phyloP scores from a whole-genome alignment of 345 rosid species.

The Lumnitzera racemosa region DNA sequence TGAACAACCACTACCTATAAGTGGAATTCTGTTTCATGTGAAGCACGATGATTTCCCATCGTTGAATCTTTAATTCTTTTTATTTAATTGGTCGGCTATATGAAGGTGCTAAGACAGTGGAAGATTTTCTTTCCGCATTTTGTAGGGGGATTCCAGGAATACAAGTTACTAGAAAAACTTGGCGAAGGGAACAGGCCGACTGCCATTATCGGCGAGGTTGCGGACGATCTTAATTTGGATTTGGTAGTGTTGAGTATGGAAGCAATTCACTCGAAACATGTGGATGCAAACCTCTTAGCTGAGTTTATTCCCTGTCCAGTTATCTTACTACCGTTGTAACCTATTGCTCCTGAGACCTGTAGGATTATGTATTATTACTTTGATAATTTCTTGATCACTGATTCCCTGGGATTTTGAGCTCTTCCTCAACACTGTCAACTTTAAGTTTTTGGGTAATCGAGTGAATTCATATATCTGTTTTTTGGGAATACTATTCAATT shows the following conservation, averaged over 20 bases:
- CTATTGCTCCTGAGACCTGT: background rate
- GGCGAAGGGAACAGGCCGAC: constrained; percentile 88
- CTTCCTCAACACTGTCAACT: no score
- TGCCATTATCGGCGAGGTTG: constrained; percentile 92
- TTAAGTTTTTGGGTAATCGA: no score
- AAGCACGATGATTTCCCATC: no score
- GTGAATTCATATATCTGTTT: no score
- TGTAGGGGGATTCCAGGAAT: constrained; percentile 84
- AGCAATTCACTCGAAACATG: constrained; percentile 95
- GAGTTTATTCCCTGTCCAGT: constrained; percentile 97
- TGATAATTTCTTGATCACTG: background rate
- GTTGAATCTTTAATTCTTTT: no score
- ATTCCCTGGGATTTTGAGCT: background rate
- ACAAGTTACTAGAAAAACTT: constrained; percentile 71
- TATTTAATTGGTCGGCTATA: no score
- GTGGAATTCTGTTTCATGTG: no score
- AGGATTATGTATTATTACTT: background rate
- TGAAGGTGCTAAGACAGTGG: no score
- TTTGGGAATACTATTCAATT: no score
- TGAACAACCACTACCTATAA: no score
- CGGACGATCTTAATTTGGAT: constrained; percentile 81
- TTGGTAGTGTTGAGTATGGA: constrained; percentile 94
- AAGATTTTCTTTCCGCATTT: background rate
- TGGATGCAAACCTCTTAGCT: constrained; percentile 84
- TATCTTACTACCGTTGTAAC: constrained; percentile 68